These are phyloP conservation scores for Podospora comata DNA, from an alignment of 495 filamentous ascomycete species.

Conservation along the genomic window DNA sequence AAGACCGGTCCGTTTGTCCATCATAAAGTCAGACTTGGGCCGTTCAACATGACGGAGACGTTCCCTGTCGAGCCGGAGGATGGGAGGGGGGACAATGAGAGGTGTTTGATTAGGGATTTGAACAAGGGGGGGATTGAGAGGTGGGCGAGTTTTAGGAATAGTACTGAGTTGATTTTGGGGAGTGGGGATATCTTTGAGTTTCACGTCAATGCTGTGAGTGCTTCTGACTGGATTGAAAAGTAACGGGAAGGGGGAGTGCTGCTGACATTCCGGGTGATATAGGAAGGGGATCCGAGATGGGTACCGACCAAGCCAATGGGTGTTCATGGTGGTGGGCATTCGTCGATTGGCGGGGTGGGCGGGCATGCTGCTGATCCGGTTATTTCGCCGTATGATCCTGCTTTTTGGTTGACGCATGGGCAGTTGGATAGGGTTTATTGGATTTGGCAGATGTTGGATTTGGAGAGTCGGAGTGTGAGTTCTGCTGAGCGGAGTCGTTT, in stretches of 20 bases:
- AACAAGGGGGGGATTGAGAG: constrained; percentile 42
- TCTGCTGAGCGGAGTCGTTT: background rate
- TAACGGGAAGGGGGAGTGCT: background rate
- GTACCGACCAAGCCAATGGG: background rate
- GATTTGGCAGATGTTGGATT: constrained; percentile 66
- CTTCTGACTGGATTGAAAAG: background rate
- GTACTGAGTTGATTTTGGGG: constrained; percentile 41
- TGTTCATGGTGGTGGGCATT: constrained; percentile 63
- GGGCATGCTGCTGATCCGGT: constrained; percentile 53
- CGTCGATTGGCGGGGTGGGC: constrained; percentile 30
- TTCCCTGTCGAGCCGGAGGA: constrained; percentile 20
- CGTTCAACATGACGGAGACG: constrained; percentile 32
- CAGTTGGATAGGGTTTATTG: constrained; percentile 66
- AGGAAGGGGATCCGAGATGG: constrained; percentile 49
- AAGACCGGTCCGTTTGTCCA: constrained; percentile 56
- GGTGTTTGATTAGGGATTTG: constrained; percentile 66
- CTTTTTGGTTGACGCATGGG: constrained; percentile 66
- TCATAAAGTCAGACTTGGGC: constrained; percentile 52
- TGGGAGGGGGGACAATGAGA: constrained; percentile 49
- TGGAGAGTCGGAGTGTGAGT: constrained; percentile 37
- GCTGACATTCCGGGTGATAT: background rate
- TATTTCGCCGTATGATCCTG: constrained; percentile 60
- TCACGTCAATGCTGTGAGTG: constrained; percentile 30
- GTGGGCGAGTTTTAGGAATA: constrained; percentile 40
- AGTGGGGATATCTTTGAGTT: constrained; percentile 51